These are phyloP conservation scores for Aspergillus ustus DNA, from an alignment of 2,329 filamentous ascomycete species.

Conservation along the genomic window DNA sequence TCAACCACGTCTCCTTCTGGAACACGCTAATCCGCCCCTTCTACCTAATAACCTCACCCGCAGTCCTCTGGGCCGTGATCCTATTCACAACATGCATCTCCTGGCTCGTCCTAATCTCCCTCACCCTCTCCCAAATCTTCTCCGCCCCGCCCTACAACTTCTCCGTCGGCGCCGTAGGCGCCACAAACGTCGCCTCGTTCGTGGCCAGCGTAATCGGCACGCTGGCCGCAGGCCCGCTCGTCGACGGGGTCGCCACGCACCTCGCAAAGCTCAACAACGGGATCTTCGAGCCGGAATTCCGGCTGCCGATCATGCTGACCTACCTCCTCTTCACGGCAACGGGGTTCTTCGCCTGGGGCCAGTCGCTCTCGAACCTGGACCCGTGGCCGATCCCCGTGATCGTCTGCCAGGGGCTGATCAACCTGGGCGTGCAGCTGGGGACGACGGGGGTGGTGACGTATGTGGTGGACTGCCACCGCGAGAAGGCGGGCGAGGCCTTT, in stretches of 20 bases:
- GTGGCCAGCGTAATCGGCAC: constrained; percentile 42
- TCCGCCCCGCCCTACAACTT: constrained; percentile 45
- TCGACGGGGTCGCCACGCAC: constrained; percentile 40
- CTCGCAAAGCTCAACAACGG: constrained; percentile 43
- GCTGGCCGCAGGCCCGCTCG: constrained; percentile 36
- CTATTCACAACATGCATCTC: constrained; percentile 36
- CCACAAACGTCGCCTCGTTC: constrained; percentile 39
- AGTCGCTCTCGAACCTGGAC: constrained; percentile 32
- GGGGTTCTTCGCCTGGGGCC: constrained; percentile 45
- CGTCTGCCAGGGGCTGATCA: constrained; percentile 43
- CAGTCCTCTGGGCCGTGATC: constrained; percentile 44
- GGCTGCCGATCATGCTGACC: constrained; percentile 42
- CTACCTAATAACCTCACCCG: constrained; percentile 41
- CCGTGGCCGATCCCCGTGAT: constrained; percentile 42
- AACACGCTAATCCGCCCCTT: constrained; percentile 43
- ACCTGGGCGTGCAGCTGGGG: constrained; percentile 44
- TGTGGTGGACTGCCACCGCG: constrained; percentile 45
- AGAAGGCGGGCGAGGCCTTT: constrained; percentile 45
- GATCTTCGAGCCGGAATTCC: constrained; percentile 47
- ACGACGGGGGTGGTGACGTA: constrained; percentile 45
- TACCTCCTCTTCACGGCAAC: constrained; percentile 42
- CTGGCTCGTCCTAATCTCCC: constrained; percentile 36
- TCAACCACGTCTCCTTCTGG: constrained; percentile 44
- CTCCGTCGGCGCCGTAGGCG: constrained; percentile 40
- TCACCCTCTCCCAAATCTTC: constrained; percentile 43